Evolutionary conservation across 2,329 filamentous ascomycete genomes (phyloP).

Genomic region (Neonectria ditissima): DNA sequence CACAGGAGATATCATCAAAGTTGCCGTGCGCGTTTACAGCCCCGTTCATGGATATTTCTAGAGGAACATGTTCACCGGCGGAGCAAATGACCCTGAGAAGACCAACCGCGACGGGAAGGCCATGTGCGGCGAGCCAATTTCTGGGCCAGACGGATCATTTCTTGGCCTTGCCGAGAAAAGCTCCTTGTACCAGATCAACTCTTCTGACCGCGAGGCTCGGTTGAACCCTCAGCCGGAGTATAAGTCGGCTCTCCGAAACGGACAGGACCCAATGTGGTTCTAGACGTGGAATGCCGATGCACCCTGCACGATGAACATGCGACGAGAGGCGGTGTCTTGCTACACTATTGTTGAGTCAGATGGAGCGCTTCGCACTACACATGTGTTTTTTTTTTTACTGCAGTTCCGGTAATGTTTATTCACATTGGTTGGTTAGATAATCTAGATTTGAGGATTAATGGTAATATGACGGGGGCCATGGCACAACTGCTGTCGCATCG

Average conservation of each 20-base stretch:
- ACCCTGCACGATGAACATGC: background rate
- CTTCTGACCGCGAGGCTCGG: background rate
- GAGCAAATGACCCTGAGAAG: constrained; percentile 3
- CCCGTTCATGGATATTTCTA: constrained; percentile 22
- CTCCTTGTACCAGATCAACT: background rate
- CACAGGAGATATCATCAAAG: constrained; percentile 27
- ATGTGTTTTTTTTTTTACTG: background rate
- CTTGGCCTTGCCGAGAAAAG: constrained; percentile 18
- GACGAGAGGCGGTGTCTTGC: background rate
- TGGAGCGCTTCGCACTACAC: too few species aligned
- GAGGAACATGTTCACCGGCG: constrained; percentile 27
- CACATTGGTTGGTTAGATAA: background rate
- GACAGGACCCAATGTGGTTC: constrained; percentile 8
- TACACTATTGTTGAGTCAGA: background rate
- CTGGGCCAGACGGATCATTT: constrained; percentile 25
- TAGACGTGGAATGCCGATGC: background rate
- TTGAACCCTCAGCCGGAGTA: background rate
- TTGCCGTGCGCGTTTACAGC: constrained; percentile 20
- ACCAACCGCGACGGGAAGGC: constrained; percentile 10
- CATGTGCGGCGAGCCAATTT: constrained; percentile 25
- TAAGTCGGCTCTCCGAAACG: background rate
- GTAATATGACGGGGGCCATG: too few species aligned
- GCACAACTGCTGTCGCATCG: background rate
- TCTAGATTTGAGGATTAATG: constrained; percentile 1
- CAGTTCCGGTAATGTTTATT: background rate